Evolutionary conservation across 805 yeast species (phyloP), one percentile per base, ranked within the genome.

Genomic region (Saccharomycopsis sp.): DNA sequence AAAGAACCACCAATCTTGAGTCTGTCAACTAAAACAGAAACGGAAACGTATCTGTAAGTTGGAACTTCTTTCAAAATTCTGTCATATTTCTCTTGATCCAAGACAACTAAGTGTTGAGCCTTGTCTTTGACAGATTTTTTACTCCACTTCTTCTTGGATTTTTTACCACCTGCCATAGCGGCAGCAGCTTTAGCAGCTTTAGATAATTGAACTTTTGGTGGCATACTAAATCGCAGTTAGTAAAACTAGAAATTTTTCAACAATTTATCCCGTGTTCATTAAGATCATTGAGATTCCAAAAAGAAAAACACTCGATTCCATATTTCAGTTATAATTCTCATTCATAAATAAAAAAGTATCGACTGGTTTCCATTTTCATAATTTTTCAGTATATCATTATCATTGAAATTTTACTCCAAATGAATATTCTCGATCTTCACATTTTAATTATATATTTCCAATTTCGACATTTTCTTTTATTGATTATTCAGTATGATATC

Each of bases 121-220:
- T 85, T 90, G 77, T 93, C 99, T 89, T 94, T 93, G 74, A 88
- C 96, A 83, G 94, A 88, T 75, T 96, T 96, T 83, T 90, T 89
- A 85, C 95, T 85, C 98, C 97, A 93, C 96, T 93, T 93, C 95
- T 93, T 90, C 88, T 93, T 93, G 75, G 96, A 87, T 71, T 90
- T 88, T 85, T 89, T 89, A 83, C 97, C 96, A 85, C 97, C 97
- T 72, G 97, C 96, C 83, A 87, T 79, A 73, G 97, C 97, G 79
- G 97, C 97, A 68, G 97, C 97, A 69, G 96, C 96, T 81, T 90
- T 90, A 69, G 96, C 97, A 75, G 97, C 97, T 80, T 90, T 90
- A 68, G 96, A 84, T 75, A 87, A 89, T 82, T 90, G 97, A 77
- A 86, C 78, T 79, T 90, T 90, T 80, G 96, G 96, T 75, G 97